Percentiles rank a stretch among this genome's conserved stretches.
These are phyloP conservation scores for Botryotinia globosa DNA, from an alignment of 2,329 filamentous ascomycete species.

Conservation along the genomic window DNA sequence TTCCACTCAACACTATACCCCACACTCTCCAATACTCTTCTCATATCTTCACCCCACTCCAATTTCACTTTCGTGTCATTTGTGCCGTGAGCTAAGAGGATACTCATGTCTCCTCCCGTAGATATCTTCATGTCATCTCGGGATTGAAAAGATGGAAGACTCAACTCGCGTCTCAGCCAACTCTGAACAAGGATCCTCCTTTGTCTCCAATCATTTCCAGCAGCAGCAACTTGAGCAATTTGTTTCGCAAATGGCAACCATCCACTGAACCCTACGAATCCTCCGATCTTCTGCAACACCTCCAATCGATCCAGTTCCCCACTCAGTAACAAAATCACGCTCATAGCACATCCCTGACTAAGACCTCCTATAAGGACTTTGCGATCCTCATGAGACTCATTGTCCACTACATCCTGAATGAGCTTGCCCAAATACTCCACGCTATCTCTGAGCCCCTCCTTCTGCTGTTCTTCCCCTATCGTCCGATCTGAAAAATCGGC, in stretches of 20 bases:
- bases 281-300: constrained; percentile 17
- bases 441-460: constrained; percentile 24
- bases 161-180: not conserved
- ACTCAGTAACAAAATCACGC: constrained; percentile 25
- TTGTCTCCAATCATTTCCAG: not conserved
- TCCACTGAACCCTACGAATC: constrained; percentile 30
- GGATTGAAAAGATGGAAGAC: not conserved
- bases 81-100: constrained; percentile 28
- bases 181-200: not conserved
- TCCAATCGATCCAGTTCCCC: constrained; percentile 22
- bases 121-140: not conserved
- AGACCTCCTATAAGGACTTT: constrained; percentile 28
- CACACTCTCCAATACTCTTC: not conserved
- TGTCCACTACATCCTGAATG: constrained; percentile 21
- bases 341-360: constrained; percentile 32
- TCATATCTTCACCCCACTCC: constrained; percentile 30
- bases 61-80: constrained; percentile 29
- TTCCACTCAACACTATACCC: constrained; percentile 13
- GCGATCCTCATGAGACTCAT: not conserved
- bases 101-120: not conserved
- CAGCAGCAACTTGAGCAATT: constrained; percentile 12
- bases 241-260: constrained; percentile 32
- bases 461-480: constrained; percentile 21
- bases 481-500: constrained; percentile 31
- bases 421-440: constrained; percentile 23